Conservation (phyloP, 2,329 filamentous ascomycete genomes). For the Aspergillus melleus region DNA sequence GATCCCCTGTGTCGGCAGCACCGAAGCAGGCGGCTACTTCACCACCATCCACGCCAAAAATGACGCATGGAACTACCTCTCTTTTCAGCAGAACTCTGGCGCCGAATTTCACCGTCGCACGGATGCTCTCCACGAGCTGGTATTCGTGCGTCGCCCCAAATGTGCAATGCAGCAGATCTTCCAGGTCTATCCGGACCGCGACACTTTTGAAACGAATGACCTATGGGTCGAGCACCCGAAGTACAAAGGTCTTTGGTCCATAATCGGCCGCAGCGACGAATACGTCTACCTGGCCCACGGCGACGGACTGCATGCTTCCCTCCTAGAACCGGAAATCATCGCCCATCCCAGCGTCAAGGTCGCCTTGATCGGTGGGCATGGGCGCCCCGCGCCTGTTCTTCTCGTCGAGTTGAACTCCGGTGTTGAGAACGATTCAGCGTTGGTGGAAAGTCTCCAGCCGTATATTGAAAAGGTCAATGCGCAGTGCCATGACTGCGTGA, state of each 20-base stretch:
- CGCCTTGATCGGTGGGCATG: slow-evolving; percentile 25
- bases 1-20: slow-evolving; percentile 26
- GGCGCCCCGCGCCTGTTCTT: slow-evolving; percentile 19
- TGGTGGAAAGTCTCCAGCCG: slow-evolving; percentile 12
- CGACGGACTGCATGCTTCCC: slow-evolving; percentile 23
- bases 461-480: slow-evolving; percentile 21
- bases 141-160: slow-evolving; percentile 19
- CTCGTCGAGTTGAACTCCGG: slow-evolving; percentile 17
- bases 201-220: slow-evolving; percentile 24
- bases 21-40: slow-evolving; percentile 22
- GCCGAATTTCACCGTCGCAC: slow-evolving; percentile 13
- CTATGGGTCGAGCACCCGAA: slow-evolving; percentile 24
- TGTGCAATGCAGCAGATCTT: slow-evolving; percentile 22
- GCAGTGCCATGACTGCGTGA: slow-evolving; percentile 18
- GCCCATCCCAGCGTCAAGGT: slow-evolving; percentile 20
- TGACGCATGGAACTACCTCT: slow-evolving; percentile 21
- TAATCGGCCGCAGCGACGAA: slow-evolving; percentile 24
- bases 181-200: slow-evolving; percentile 17
- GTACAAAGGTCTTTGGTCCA: slow-evolving; percentile 24
- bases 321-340: slow-evolving; percentile 23
- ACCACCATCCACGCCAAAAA: slow-evolving; percentile 7
- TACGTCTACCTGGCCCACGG: slow-evolving; percentile 17
- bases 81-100: slow-evolving; percentile 17
- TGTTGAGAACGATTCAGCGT: not conserved
- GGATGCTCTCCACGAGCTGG: slow-evolving; percentile 21